Conservation (phyloP, 2,329 filamentous ascomycete genomes). For the Diaporthe eres region DNA sequence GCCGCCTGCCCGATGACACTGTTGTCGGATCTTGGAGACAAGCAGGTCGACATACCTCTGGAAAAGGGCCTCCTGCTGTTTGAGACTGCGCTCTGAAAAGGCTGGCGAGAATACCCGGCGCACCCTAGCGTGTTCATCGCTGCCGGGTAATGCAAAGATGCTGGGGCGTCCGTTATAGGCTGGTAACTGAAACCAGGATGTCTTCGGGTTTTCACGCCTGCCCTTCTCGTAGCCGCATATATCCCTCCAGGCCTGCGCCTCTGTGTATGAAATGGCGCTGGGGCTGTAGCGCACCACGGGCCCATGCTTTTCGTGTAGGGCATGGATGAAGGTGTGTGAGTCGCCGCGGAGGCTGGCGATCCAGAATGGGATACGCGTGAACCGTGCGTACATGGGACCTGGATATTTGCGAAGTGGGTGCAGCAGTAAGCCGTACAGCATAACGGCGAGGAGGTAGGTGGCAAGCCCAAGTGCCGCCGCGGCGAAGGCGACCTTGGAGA, state of each 20-base stretch:
- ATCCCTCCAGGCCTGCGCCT: slow-evolving; percentile 6
- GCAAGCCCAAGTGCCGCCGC: background rate
- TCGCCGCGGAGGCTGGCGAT: slow-evolving; percentile 42
- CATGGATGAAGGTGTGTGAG: slow-evolving; percentile 39
- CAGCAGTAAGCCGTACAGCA: background rate
- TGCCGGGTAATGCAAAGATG: slow-evolving; percentile 38
- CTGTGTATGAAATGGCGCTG: slow-evolving; percentile 19
- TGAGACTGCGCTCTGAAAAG: slow-evolving; percentile 47
- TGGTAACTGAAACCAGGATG: slow-evolving; percentile 42
- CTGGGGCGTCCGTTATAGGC: slow-evolving; percentile 31
- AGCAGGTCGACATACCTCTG: slow-evolving; percentile 41
- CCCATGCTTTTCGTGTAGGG: slow-evolving; percentile 2
- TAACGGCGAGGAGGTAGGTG: background rate
- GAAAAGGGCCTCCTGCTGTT: slow-evolving; percentile 46
- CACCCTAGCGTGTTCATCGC: slow-evolving; percentile 42
- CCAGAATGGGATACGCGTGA: slow-evolving; percentile 45
- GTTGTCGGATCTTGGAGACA: slow-evolving; percentile 36
- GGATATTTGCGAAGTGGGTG: background rate
- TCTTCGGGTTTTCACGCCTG: slow-evolving; percentile 46
- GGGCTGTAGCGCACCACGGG: slow-evolving; percentile 24
- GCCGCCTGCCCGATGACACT: slow-evolving; percentile 20
- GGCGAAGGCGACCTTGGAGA: background rate
- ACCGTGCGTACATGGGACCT: slow-evolving; percentile 33
- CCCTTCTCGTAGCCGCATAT: slow-evolving; percentile 2
- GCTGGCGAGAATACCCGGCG: slow-evolving; percentile 45